phyloP scores from a whole-genome alignment of 768 basidiomycete species.

The Kondoa malvinella region DNA sequence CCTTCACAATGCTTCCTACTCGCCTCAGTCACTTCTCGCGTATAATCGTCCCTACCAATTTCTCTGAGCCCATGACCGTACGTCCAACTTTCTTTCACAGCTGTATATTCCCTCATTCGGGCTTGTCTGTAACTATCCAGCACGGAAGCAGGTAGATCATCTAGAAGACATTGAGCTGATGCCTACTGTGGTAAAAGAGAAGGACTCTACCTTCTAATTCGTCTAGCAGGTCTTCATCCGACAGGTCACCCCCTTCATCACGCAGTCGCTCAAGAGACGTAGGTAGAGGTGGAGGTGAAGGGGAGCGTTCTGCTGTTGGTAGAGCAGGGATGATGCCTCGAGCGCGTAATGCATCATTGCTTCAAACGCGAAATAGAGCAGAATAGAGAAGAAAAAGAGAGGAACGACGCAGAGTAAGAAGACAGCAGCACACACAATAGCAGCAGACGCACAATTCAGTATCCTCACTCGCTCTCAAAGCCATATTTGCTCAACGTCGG shows the following conservation, averaged over 20 bases:
- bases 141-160: constrained; percentile 27
- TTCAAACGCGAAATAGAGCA: background rate
- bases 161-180: too few species aligned
- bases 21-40: constrained; percentile 82
- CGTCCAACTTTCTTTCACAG: constrained; percentile 41
- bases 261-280: constrained; percentile 20
- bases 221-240: constrained; percentile 23
- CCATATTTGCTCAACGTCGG: constrained; percentile 23
- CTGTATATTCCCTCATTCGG: constrained; percentile 47
- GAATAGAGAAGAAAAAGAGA: too few species aligned
- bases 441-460: background rate
- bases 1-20: constrained; percentile 49
- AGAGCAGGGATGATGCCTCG: constrained; percentile 36
- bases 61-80: constrained; percentile 67
- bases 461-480: constrained; percentile 27
- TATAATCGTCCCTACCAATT: constrained; percentile 84
- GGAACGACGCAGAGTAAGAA: too few species aligned
- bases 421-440: background rate
- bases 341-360: constrained; percentile 36
- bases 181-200: too few species aligned
- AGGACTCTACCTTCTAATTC: too few species aligned
- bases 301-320: constrained; percentile 27
- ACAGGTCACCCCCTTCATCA: constrained; percentile 17
- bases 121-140: constrained; percentile 51
- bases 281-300: constrained; percentile 21